Evolutionary conservation across 345 rosid species (phyloP).

Genomic region (Mallotus nudiflorus): DNA sequence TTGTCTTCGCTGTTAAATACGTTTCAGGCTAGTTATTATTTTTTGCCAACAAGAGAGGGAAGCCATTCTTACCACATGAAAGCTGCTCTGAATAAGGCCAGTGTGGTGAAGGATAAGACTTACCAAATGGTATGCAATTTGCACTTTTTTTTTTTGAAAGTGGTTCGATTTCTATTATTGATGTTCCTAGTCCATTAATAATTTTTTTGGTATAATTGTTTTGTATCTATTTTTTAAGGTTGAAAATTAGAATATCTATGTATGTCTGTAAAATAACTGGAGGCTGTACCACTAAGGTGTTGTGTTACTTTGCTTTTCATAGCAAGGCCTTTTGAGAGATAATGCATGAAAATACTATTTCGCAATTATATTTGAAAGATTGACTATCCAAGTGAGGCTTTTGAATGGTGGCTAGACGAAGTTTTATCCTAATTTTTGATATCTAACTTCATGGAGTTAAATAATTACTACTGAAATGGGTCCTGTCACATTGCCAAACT

Average conservation of each 20-base stretch:
- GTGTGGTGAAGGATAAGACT: slow-evolving; percentile 41
- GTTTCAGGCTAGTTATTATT: slow-evolving; percentile 52
- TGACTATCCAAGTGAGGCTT: background rate
- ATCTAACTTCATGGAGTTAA: background rate
- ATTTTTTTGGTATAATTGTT: background rate
- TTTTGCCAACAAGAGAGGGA: slow-evolving; percentile 48
- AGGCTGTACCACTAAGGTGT: background rate
- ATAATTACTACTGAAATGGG: background rate
- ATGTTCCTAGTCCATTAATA: background rate
- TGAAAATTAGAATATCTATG: background rate
- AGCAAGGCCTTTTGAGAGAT: slow-evolving; percentile 2
- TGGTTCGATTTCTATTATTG: background rate
- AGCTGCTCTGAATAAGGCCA: slow-evolving; percentile 53
- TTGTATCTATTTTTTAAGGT: background rate
- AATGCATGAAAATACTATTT: background rate
- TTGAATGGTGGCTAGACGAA: background rate
- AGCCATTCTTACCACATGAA: slow-evolving; percentile 34
- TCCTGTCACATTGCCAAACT: background rate
- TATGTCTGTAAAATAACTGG: background rate
- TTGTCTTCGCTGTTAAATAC: slow-evolving; percentile 15
- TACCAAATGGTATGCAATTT: slow-evolving; percentile 48
- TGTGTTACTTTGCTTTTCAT: background rate
- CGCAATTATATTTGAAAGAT: background rate
- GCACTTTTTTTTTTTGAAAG: background rate
- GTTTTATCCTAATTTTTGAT: too few species aligned